phyloP scores from a whole-genome alignment of 2,329 filamentous ascomycete species.

The Dactylellina cionopaga region DNA sequence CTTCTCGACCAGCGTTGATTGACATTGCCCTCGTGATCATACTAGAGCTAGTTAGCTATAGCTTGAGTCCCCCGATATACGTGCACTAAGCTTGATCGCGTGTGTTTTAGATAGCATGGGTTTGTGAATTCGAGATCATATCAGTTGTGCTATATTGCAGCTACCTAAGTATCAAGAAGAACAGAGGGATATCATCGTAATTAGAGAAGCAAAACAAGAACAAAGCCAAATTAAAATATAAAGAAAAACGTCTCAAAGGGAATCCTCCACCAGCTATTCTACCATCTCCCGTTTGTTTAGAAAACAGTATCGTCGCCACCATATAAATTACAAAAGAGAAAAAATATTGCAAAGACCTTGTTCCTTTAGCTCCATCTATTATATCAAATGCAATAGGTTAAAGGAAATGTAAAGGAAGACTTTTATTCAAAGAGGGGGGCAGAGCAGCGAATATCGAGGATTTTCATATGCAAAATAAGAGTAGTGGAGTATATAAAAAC shows the following conservation, averaged over 20 bases:
- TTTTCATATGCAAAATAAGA: background rate
- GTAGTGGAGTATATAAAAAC: background rate
- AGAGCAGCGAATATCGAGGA: background rate
- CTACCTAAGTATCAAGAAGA: no score
- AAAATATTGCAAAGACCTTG: background rate
- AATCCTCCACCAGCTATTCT: no score
- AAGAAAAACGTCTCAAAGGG: no score
- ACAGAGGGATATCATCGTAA: slow-evolving; percentile 20
- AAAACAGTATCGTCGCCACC: background rate
- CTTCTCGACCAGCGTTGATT: no score
- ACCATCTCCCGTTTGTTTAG: no score
- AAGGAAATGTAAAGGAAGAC: background rate
- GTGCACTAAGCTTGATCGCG: no score
- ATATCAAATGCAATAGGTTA: slow-evolving; percentile 20
- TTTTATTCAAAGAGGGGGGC: background rate
- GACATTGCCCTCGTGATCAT: background rate
- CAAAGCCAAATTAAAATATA: no score
- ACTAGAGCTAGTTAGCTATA: background rate
- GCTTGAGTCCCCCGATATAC: no score
- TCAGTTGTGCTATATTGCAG: no score
- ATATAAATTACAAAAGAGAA: background rate
- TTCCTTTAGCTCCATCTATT: slow-evolving; percentile 43
- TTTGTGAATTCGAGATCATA: no score
- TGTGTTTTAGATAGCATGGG: no score
- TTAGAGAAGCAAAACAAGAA: slow-evolving; percentile 1